Percentiles rank a stretch among this genome's conserved stretches.
Conservation (phyloP, 2,329 filamentous ascomycete genomes). For the Onygena corvina region DNA sequence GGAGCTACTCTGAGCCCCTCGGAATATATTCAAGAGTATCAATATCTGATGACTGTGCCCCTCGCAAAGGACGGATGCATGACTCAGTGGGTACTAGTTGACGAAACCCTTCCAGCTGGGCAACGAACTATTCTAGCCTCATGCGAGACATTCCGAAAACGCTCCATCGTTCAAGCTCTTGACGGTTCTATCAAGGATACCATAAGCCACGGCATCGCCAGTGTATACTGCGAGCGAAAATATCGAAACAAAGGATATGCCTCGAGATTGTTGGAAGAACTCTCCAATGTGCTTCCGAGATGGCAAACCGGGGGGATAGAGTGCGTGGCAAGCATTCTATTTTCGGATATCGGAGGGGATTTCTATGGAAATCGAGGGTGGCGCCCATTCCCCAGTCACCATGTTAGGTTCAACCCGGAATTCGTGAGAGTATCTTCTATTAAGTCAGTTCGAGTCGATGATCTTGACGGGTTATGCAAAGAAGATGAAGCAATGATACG, state of each 20-base stretch:
- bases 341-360: slow-evolving; percentile 19
- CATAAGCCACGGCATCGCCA: slow-evolving; percentile 19
- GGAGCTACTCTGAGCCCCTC: slow-evolving; percentile 43
- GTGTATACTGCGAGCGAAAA: slow-evolving; percentile 17
- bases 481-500: slow-evolving; percentile 9
- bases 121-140: slow-evolving; percentile 47
- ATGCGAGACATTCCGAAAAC: slow-evolving; percentile 54
- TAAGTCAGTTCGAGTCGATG: background rate
- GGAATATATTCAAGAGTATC: slow-evolving; percentile 50
- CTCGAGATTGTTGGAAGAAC: slow-evolving; percentile 17
- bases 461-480: slow-evolving; percentile 10
- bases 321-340: slow-evolving; percentile 18
- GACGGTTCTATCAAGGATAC: slow-evolving; percentile 24
- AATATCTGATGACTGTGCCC: slow-evolving; percentile 45
- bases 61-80: slow-evolving; percentile 49
- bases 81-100: slow-evolving; percentile 53
- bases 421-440: background rate
- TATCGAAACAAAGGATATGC: slow-evolving; percentile 19
- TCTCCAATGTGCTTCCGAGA: slow-evolving; percentile 13
- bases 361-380: slow-evolving; percentile 19
- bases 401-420: slow-evolving; percentile 15
- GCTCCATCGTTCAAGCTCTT: slow-evolving; percentile 37
- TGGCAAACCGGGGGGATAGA: slow-evolving; percentile 13
- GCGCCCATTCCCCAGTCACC: slow-evolving; percentile 16
- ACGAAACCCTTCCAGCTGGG: slow-evolving; percentile 28